These are phyloP conservation scores for Agastache rugosa DNA, from an alignment of 257 asterid species.

Conservation along the genomic window DNA sequence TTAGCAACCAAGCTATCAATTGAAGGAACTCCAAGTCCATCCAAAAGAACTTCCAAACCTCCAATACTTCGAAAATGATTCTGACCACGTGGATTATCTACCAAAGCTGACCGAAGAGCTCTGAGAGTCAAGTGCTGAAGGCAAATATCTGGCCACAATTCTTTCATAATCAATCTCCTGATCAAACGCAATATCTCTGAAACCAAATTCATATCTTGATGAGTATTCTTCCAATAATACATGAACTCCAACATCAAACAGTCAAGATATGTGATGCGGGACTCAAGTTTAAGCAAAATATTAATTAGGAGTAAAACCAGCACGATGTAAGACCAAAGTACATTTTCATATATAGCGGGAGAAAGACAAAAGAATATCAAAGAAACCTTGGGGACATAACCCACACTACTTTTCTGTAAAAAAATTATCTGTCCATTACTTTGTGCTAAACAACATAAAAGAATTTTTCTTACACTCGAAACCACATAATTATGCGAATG, in stretches of 20 bases:
- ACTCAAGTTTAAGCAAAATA: constrained; percentile 21
- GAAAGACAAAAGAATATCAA: constrained; percentile 14
- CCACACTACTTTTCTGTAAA: constrained; percentile 16
- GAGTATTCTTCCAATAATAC: constrained; percentile 27
- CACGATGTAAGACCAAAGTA: constrained; percentile 24
- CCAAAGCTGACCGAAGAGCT: constrained; percentile 85
- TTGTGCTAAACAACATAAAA: background rate
- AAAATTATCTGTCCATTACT: constrained; percentile 8
- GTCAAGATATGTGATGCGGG: constrained; percentile 9
- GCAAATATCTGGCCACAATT: constrained; percentile 75
- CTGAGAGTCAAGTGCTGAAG: constrained; percentile 81
- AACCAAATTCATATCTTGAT: constrained; percentile 34
- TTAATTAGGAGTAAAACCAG: constrained; percentile 12
- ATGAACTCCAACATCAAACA: constrained; percentile 32
- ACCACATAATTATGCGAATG: background rate
- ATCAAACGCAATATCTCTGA: constrained; percentile 88
- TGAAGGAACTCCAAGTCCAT: constrained; percentile 87
- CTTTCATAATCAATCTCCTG: constrained; percentile 94
- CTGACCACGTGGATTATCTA: constrained; percentile 94
- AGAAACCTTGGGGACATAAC: constrained; percentile 5
- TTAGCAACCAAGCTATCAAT: constrained; percentile 55
- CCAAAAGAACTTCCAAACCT: constrained; percentile 95
- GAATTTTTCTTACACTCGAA: background rate
- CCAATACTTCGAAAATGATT: constrained; percentile 99
- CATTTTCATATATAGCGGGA: constrained; percentile 6